Percentiles rank a stretch among this genome's conserved stretches.
Evolutionary conservation across 2,329 filamentous ascomycete genomes (phyloP).

Genomic region (Colletotrichum gigasporum): DNA sequence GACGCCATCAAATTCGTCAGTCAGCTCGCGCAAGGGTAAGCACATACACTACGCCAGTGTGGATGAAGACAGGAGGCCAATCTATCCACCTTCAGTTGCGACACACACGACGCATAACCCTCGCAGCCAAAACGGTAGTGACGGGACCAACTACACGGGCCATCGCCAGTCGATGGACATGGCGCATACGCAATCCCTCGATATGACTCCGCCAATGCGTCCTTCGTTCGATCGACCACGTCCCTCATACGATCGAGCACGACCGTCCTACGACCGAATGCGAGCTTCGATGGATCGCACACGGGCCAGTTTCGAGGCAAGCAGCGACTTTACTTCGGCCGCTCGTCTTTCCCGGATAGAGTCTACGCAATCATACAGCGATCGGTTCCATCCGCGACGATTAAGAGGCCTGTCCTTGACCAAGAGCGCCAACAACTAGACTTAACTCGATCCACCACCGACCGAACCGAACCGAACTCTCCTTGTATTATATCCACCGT

Average conservation of each 20-base stretch:
- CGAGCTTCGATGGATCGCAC: constrained; percentile 88
- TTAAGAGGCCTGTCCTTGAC: constrained; percentile 54
- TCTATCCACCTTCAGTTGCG: constrained; percentile 91
- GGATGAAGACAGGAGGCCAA: constrained; percentile 89
- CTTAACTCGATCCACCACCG: neutral
- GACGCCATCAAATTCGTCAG: constrained; percentile 64
- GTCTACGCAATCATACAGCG: constrained; percentile 66
- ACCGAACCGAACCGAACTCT: constrained; percentile 14
- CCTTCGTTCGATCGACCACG: constrained; percentile 42
- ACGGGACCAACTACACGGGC: constrained; percentile 88
- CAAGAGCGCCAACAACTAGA: constrained; percentile 50
- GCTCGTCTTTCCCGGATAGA: constrained; percentile 87
- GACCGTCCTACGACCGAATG: constrained; percentile 89
- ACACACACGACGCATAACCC: constrained; percentile 82
- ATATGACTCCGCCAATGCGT: constrained; percentile 37
- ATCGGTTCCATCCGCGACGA: constrained; percentile 46
- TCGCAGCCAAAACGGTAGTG: constrained; percentile 89
- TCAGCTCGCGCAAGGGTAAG: constrained; percentile 65
- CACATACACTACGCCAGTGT: constrained; percentile 70
- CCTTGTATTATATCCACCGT: constrained; percentile 38
- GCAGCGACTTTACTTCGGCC: constrained; percentile 90
- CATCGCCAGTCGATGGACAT: constrained; percentile 70
- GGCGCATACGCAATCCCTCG: constrained; percentile 29
- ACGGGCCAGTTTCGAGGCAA: constrained; percentile 85
- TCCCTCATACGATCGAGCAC: constrained; percentile 72